Evolutionary conservation across 106 monocot species (phyloP), one percentile per base, ranked within the genome.

Genomic region (Alisma plantagoaquatica): DNA sequence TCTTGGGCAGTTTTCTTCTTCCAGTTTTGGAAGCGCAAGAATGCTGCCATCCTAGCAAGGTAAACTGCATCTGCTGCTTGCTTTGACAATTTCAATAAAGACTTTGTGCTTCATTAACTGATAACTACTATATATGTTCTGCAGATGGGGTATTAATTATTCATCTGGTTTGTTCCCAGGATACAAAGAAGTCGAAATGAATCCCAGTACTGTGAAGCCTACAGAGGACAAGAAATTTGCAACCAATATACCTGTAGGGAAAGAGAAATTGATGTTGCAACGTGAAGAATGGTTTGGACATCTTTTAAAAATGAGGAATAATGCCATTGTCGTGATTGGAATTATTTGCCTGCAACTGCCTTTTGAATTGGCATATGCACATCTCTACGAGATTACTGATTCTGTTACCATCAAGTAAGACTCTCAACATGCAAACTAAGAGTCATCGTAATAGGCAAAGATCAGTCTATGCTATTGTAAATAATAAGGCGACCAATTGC

Each of bases 21-120:
- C 54, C 91, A 86, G 62, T 92, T 92, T 54, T 92, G 91, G 91
- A 92, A 92, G 55, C 81, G 91, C 15, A 86, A 92, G 41, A 92
- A 92, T 64, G 69, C 81, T 45, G 75, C 81, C 33, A 69, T 92
- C 65, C 59, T 86, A 46, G 82, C 82, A 27, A 86, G 86, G 91
- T 92, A 49, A 62, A 2, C 11, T 11, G 29, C 6, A 14, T 38
- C 9, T 38, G 14, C 14, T 6, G 9, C 6, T n/a, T n/a, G n/a
- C n/a, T n/a, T n/a, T n/a, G n/a, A n/a, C n/a, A n/a, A n/a, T n/a
- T n/a, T n/a, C n/a, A n/a, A n/a, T n/a, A n/a, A n/a, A n/a, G n/a
- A n/a, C n/a, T n/a, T n/a, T n/a, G n/a, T n/a, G n/a, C n/a, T n/a
- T n/a, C n/a, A n/a, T n/a, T n/a, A n/a, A n/a, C n/a, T n/a, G n/a